Base-by-base conservation (phyloP, 1,284 basidiomycete species). In the Volvariella surrecta region DNA sequence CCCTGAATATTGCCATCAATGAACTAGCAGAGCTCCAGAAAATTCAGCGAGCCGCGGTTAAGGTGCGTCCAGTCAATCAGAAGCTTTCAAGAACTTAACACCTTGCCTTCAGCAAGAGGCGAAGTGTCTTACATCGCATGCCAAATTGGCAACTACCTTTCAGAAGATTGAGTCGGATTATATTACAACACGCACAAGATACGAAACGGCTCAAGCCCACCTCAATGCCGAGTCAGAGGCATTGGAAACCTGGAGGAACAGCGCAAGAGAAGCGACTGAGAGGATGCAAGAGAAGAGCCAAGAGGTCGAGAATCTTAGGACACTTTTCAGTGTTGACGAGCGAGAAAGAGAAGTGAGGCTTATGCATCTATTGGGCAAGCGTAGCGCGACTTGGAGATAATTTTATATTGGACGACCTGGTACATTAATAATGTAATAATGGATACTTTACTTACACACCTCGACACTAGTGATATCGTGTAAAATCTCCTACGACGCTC, bases 21-120 rank as follows among this genome's bases (percentile, higher is more conserved):
- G 76, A 81, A 50, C 66, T 79, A n/a, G 58, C 61, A 1, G 68
- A 73, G 32, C 52, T 76, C 4, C 76, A 78, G 52, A 68, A 64
- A 56, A 50, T 74, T 17, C 77, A 79, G 56, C 72, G 70, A 51
- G 57, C 55, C 2, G 68, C 74, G 0, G 61, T 77, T 46, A 74
- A 74, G 63, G 73, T 74, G 24, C 4, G 58, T 48, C 30, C n/a
- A n/a, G n/a, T n/a, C 30, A 8, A 9, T 16, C 17, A 20, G 19
- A 19, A 40, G 10, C 16, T 15, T 4, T 37, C 15, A 16, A 31
- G 6, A 34, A 4, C 22, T 31, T 7, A 20, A 24, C 35, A 11
- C 42, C 20, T 24, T 34, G 34, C 24, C 34, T 35, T 3, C 45
- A 77, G 74, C 70, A 67, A 46, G 76, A 79, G 52, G 59, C 62